Conservation (phyloP, 2,329 filamentous ascomycete species). For the Clarireedia monteithiana region DNA sequence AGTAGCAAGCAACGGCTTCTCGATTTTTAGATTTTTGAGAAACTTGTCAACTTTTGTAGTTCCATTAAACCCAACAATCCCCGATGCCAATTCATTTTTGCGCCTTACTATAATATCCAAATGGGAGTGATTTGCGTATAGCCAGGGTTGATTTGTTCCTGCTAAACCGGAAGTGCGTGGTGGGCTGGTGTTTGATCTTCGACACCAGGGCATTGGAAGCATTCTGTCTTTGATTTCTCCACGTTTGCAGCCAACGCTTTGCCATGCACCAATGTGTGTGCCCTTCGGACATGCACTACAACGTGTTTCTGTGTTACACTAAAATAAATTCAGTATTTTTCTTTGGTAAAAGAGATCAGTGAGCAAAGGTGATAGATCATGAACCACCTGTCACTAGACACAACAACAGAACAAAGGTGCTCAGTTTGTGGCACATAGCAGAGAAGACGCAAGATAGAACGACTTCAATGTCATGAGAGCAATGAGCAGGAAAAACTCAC, state of each 20-base stretch:
- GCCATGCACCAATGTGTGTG: constrained; percentile 7
- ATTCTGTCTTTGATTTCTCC: constrained; percentile 11
- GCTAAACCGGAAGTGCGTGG: not conserved
- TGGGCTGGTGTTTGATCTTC: not conserved
- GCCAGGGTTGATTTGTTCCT: not conserved
- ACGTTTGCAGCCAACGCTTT: constrained; percentile 10
- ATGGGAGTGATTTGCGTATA: not conserved
- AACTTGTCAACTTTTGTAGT: not conserved
- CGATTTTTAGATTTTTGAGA: not conserved
- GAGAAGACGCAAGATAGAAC: not conserved
- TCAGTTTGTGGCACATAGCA: too few relatives aligned
- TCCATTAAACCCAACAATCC: not conserved
- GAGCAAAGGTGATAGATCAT: not conserved
- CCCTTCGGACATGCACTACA: constrained; percentile 10
- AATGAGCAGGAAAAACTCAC: constrained; percentile 3
- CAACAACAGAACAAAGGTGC: not conserved
- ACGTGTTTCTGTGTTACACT: constrained; percentile 5
- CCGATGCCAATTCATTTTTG: not conserved
- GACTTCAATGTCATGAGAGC: not conserved
- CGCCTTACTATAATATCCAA: not conserved
- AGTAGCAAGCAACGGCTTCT: not conserved
- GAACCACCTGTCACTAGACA: not conserved
- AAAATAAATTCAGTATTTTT: not conserved
- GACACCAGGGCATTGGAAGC: constrained; percentile 7
- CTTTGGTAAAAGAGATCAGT: not conserved